Percentiles rank a stretch among this genome's conserved stretches.
Evolutionary conservation across 768 basidiomycete species (phyloP).

Genomic region (Chalciporus chontae): DNA sequence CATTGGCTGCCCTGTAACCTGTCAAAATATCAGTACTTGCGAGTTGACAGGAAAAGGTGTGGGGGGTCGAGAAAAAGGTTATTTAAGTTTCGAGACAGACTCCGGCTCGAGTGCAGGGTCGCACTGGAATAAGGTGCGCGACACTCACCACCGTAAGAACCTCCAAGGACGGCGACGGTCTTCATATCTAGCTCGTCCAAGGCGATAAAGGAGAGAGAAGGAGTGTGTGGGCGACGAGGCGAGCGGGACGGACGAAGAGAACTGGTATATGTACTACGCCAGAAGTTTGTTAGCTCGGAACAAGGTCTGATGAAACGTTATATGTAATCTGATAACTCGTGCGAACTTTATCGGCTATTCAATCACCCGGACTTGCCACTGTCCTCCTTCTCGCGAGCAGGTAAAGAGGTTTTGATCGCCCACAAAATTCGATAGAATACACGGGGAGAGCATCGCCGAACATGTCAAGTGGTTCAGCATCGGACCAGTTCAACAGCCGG

Average conservation of each 20-base stretch:
- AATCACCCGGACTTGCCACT: too few species aligned
- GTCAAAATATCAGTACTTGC: background rate
- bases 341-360: background rate
- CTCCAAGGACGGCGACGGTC: constrained; percentile 54
- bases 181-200: background rate
- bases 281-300: background rate
- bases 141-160: constrained; percentile 48
- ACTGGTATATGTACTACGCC: too few species aligned
- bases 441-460: too few species aligned
- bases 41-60: background rate
- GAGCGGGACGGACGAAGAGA: background rate
- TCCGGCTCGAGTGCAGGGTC: background rate
- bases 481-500: too few species aligned
- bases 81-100: background rate
- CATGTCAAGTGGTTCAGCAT: too few species aligned
- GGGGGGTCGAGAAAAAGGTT: background rate
- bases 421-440: too few species aligned
- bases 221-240: background rate
- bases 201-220: constrained; percentile 1
- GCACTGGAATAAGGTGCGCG: constrained; percentile 1
- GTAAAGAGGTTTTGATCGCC: too few species aligned
- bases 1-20: constrained; percentile 48
- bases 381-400: too few species aligned
- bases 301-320: background rate
- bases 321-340: background rate